phyloP scores from a whole-genome alignment of 306 rosid genomes.

The Casuarina equisetifolia region DNA sequence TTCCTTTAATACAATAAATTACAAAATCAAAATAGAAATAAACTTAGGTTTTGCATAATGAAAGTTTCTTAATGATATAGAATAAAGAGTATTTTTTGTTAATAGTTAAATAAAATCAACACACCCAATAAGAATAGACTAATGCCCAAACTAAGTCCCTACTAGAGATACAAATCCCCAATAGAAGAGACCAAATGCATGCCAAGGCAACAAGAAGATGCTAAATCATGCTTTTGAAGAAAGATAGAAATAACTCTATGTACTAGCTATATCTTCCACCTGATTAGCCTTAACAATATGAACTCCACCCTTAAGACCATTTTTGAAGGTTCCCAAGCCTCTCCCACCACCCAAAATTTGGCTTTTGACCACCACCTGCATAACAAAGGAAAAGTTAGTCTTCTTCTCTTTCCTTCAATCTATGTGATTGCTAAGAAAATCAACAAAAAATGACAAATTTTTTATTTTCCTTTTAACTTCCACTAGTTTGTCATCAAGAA shows the following conservation, averaged over 20 bases:
- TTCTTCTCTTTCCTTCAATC: slow-evolving; percentile 6
- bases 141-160: neutral
- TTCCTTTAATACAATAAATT: no score
- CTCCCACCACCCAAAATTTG: slow-evolving; percentile 97
- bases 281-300: slow-evolving; percentile 84
- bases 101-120: neutral
- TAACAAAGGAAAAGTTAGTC: slow-evolving; percentile 28
- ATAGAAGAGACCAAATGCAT: neutral
- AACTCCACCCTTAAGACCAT: slow-evolving; percentile 94
- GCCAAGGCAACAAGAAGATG: neutral
- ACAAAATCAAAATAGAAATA: no score
- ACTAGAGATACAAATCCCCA: neutral
- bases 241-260: slow-evolving; percentile 20
- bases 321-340: slow-evolving; percentile 92
- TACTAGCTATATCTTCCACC: slow-evolving; percentile 93
- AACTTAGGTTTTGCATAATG: no score
- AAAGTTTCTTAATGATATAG: no score
- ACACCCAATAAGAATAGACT: neutral
- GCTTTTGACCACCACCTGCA: slow-evolving; percentile 67
- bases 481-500: neutral
- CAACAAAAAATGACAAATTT: neutral
- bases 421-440: neutral
- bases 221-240: slow-evolving; percentile 5
- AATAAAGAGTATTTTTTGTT: no score
- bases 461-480: neutral